Conservation (phyloP, 371 early-diverging fungal genomes). For the Umbelopsis sp. region DNA sequence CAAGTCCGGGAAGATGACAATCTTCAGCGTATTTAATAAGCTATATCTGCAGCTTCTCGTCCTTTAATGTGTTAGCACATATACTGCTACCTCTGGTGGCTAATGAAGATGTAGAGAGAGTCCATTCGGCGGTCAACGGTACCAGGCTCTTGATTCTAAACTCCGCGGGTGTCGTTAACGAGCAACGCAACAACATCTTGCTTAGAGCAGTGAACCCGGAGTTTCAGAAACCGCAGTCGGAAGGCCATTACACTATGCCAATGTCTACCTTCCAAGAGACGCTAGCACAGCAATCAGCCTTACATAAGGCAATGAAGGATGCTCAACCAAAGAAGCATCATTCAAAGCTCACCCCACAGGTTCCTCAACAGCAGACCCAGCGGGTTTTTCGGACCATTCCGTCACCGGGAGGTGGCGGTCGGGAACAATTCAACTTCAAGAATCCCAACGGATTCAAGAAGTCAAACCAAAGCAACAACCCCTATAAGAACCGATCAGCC, state of each 20-base stretch:
- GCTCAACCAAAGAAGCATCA: background rate
- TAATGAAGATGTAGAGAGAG: background rate
- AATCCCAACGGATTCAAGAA: background rate
- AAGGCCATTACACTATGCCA: background rate
- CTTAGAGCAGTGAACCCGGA: conserved; percentile 18
- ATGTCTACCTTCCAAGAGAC: background rate
- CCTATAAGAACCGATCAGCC: background rate
- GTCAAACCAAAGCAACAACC: background rate
- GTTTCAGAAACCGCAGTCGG: background rate
- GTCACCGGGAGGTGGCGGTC: conserved; percentile 11
- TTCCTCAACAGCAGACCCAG: background rate
- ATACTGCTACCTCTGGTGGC: conserved; percentile 9
- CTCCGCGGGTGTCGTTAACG: conserved; percentile 12
- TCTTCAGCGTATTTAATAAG: conserved; percentile 19
- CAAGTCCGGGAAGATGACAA: conserved; percentile 15
- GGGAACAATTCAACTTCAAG: background rate
- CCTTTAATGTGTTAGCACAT: conserved; percentile 22
- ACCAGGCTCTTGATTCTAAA: conserved; percentile 16
- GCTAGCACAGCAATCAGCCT: background rate
- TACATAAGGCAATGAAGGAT: background rate
- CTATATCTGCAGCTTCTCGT: conserved; percentile 4
- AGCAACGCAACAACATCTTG: conserved; percentile 23
- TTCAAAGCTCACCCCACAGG: no score
- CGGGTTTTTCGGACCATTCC: conserved; percentile 20
- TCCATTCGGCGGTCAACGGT: conserved; percentile 17